Evolutionary conservation across 768 basidiomycete species (phyloP).

Genomic region (Mycena maculata): DNA sequence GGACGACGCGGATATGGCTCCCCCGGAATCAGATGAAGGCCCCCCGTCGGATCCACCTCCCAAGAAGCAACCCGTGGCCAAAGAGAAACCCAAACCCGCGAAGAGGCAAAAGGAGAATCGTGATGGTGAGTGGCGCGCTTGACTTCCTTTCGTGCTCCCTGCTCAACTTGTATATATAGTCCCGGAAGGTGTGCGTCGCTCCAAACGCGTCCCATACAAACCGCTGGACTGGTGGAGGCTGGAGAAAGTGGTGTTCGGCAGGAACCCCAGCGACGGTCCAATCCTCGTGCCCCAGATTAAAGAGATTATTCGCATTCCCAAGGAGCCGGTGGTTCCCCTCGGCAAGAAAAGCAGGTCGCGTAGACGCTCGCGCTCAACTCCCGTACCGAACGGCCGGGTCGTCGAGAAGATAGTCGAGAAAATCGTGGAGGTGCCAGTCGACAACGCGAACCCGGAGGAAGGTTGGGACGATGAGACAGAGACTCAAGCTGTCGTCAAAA

Average conservation of each 20-base stretch:
- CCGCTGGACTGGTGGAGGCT: slow-evolving; percentile 95
- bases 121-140: slow-evolving; percentile 41
- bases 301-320: slow-evolving; percentile 69
- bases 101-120: slow-evolving; percentile 54
- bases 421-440: slow-evolving; percentile 46
- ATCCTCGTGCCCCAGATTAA: slow-evolving; percentile 75
- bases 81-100: slow-evolving; percentile 8
- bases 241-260: slow-evolving; percentile 87
- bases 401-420: slow-evolving; percentile 41
- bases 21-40: slow-evolving; percentile 48
- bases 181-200: slow-evolving; percentile 73
- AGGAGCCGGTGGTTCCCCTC: slow-evolving; percentile 38
- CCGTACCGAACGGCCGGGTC: neutral
- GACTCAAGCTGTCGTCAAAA: slow-evolving; percentile 72
- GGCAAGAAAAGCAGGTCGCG: slow-evolving; percentile 47
- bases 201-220: slow-evolving; percentile 71
- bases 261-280: slow-evolving; percentile 51
- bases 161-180: slow-evolving; percentile 37
- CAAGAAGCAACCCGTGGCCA: slow-evolving; percentile 47
- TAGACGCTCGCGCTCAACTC: slow-evolving; percentile 23
- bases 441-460: slow-evolving; percentile 64
- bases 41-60: slow-evolving; percentile 44
- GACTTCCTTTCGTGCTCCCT: neutral
- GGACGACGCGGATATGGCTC: slow-evolving; percentile 35
- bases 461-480: slow-evolving; percentile 90